Conservation (phyloP, 768 basidiomycete genomes). For the Termitomyces titanicus region DNA sequence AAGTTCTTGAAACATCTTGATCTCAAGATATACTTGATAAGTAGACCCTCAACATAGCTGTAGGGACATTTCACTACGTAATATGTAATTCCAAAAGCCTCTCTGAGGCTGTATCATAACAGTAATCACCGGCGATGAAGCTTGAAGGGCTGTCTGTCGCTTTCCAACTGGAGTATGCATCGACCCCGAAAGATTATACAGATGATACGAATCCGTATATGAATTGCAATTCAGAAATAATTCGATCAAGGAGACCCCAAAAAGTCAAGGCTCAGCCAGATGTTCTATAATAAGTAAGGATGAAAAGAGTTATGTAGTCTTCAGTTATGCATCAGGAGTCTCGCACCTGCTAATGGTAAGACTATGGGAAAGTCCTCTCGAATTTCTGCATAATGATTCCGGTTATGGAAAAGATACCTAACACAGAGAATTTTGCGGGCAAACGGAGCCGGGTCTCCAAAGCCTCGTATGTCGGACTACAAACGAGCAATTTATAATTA, state of each 20-base stretch:
- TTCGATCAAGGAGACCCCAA: no score
- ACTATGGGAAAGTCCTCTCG: conserved; percentile 67
- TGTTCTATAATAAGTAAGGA: conserved; percentile 18
- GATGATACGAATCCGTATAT: neutral
- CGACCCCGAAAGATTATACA: neutral
- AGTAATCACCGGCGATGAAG: neutral
- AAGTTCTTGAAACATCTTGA: neutral
- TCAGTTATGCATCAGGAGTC: conserved; percentile 6
- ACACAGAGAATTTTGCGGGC: conserved; percentile 66
- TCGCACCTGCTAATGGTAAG: conserved; percentile 70
- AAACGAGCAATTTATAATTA: conserved; percentile 4
- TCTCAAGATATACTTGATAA: neutral
- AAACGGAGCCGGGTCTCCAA: conserved; percentile 82
- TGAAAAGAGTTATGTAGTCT: neutral
- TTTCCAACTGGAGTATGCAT: no score
- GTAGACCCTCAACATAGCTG: neutral
- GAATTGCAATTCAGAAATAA: neutral
- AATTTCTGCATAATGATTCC: conserved; percentile 73
- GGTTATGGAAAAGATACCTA: conserved; percentile 73
- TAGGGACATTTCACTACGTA: no score
- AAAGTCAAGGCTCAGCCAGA: conserved; percentile 3
- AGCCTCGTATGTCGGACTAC: conserved; percentile 78
- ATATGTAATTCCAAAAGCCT: no score
- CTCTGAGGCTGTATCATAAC: no score
- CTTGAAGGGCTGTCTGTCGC: no score